Evolutionary conservation across 2,329 filamentous ascomycete species (phyloP).

Genomic region (Xylaria sp.): DNA sequence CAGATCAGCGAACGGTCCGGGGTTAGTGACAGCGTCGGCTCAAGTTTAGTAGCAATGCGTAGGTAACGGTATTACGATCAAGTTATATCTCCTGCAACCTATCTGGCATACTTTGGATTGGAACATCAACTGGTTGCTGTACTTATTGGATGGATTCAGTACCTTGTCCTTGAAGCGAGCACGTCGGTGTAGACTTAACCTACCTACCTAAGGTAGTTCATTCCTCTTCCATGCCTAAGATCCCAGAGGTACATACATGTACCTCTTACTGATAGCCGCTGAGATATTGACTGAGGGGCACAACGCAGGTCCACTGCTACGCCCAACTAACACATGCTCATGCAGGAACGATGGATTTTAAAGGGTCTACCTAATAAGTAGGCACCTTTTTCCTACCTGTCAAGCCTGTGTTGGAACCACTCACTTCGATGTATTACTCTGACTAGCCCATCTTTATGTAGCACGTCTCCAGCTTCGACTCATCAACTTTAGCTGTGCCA

Average conservation of each 20-base stretch:
- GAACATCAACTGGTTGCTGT: too few species aligned
- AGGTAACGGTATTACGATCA: background rate
- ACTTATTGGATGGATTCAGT: background rate
- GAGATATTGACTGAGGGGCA: background rate
- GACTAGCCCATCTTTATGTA: too few species aligned
- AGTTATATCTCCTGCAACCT: too few species aligned
- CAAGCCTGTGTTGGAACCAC: background rate
- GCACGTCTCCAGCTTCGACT: background rate
- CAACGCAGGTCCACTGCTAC: background rate
- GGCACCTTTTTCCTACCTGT: background rate
- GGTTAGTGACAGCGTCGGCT: background rate
- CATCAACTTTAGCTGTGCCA: background rate
- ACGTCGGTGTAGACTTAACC: background rate
- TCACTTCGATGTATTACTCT: background rate
- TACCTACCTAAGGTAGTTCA: background rate
- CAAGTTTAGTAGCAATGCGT: background rate
- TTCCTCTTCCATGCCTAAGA: background rate
- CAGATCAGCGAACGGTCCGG: background rate
- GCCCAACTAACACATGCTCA: background rate
- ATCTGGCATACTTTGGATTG: too few species aligned
- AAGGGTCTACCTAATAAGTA: background rate
- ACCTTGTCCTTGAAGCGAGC: background rate
- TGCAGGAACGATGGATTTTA: slow-evolving; percentile 8
- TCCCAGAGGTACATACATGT: background rate
- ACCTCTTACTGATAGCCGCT: background rate